Evolutionary conservation across 768 basidiomycete species (phyloP).

Genomic region (Fibroporia radiculosa): DNA sequence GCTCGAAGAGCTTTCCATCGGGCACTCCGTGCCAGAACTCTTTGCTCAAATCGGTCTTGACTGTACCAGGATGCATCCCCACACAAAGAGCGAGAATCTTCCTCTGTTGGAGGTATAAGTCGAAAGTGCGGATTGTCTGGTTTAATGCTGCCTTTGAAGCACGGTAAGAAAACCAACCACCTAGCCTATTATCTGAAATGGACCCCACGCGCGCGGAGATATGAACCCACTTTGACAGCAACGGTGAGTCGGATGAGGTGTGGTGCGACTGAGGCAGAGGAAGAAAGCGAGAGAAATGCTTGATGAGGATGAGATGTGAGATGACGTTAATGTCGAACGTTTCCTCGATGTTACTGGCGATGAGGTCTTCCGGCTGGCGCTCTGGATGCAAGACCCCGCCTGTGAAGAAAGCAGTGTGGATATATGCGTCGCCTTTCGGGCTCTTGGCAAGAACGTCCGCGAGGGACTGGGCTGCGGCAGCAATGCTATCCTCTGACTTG

Average conservation of each 20-base stretch:
- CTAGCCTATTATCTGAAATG: conserved; percentile 46
- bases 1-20: conserved; percentile 37
- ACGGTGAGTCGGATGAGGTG: neutral
- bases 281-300: conserved; percentile 54
- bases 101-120: conserved; percentile 42
- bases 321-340: conserved; percentile 53
- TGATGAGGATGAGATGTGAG: conserved; percentile 52
- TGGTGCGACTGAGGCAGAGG: conserved; percentile 22
- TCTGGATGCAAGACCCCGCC: conserved; percentile 51
- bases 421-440: conserved; percentile 26
- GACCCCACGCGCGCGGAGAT: conserved; percentile 53
- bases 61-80: conserved; percentile 53
- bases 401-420: conserved; percentile 48
- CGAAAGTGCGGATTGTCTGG: conserved; percentile 54
- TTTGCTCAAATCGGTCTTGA: conserved; percentile 52
- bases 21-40: conserved; percentile 39
- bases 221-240: conserved; percentile 52
- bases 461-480: conserved; percentile 37
- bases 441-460: conserved; percentile 25
- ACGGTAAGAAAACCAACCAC: conserved; percentile 60
- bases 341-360: conserved; percentile 30
- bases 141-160: conserved; percentile 58
- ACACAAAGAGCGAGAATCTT: conserved; percentile 42
- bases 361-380: conserved; percentile 41
- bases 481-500: conserved; percentile 42